Conservation (phyloP, 2,329 filamentous ascomycete genomes). For the Orbilia javanica region DNA sequence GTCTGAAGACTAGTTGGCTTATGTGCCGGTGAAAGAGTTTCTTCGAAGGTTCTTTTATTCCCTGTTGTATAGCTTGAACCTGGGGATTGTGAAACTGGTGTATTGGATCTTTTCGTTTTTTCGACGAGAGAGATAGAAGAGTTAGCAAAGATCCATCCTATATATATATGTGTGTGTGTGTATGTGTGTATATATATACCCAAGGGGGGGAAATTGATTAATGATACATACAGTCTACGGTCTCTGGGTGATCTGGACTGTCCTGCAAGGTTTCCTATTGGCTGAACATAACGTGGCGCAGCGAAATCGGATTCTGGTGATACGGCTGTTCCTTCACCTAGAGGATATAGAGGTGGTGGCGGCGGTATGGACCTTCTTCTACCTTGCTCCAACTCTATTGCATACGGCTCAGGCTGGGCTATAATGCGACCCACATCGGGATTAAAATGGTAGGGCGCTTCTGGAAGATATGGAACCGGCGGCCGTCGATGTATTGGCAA, state of each 20-base stretch:
- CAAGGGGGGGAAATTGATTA: neutral
- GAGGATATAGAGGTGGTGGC: conserved; percentile 50
- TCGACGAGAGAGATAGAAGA: conserved; percentile 9
- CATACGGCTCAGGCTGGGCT: conserved; percentile 46
- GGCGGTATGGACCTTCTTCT: conserved; percentile 50
- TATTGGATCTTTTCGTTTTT: conserved; percentile 37
- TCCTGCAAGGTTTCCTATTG: conserved; percentile 51
- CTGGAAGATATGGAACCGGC: conserved; percentile 44
- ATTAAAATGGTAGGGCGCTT: conserved; percentile 41
- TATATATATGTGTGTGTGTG: neutral
- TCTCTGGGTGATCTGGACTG: conserved; percentile 49
- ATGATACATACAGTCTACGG: conserved; percentile 50
- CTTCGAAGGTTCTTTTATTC: conserved; percentile 48
- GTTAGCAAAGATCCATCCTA: conserved; percentile 15
- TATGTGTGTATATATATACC: conserved; percentile 10
- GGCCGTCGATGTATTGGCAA: conserved; percentile 54
- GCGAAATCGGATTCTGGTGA: conserved; percentile 55
- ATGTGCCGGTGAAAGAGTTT: conserved; percentile 42
- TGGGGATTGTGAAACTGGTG: conserved; percentile 44
- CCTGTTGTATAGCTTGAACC: conserved; percentile 48
- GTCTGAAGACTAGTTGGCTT: conserved; percentile 25
- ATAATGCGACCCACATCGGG: conserved; percentile 57
- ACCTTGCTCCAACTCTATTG: conserved; percentile 54
- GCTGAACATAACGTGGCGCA: conserved; percentile 56
- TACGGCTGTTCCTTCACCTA: conserved; percentile 29